A percentile compares a stretch with the other conserved stretches of the same genome.
These are phyloP conservation scores for Aspergillus chevalieri DNA, from an alignment of 2,329 filamentous ascomycete genomes.

Conservation along the genomic window DNA sequence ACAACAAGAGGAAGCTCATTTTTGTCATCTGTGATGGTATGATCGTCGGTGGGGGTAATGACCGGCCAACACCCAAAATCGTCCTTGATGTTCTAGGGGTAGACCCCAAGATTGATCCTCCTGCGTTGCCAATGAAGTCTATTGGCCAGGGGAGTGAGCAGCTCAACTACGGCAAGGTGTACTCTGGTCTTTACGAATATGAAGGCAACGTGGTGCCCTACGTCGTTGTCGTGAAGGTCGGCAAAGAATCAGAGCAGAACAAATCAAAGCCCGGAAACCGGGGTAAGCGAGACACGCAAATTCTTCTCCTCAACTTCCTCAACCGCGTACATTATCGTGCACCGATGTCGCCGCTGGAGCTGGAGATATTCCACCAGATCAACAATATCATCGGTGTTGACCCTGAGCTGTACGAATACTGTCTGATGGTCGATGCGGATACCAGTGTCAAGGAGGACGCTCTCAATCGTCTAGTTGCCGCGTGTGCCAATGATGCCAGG, in stretches of 20 bases:
- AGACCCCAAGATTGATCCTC: slow-evolving; percentile 92
- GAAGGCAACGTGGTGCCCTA: slow-evolving; percentile 98
- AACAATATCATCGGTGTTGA: slow-evolving; percentile 99
- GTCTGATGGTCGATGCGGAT: slow-evolving; percentile 97
- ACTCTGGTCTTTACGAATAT: slow-evolving; percentile 93
- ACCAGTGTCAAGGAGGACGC: slow-evolving; percentile 90
- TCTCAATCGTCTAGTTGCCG: slow-evolving; percentile 83
- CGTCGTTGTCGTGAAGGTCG: slow-evolving; percentile 90
- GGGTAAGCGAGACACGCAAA: slow-evolving; percentile 96
- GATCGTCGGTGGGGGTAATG: slow-evolving; percentile 92
- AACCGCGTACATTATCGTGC: slow-evolving; percentile 93
- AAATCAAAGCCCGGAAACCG: slow-evolving; percentile 94
- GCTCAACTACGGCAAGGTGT: slow-evolving; percentile 97
- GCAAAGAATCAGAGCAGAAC: slow-evolving; percentile 87
- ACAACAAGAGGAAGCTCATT: slow-evolving; percentile 97
- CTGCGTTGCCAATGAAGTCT: slow-evolving; percentile 88
- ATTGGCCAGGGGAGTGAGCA: slow-evolving; percentile 84
- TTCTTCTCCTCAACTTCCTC: slow-evolving; percentile 92
- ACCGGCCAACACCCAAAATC: slow-evolving; percentile 94
- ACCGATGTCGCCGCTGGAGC: slow-evolving; percentile 89
- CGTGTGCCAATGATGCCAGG: slow-evolving; percentile 88
- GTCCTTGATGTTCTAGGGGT: slow-evolving; percentile 95
- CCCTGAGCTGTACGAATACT: slow-evolving; percentile 92
- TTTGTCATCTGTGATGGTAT: slow-evolving; percentile 96
- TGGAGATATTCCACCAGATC: slow-evolving; percentile 98